These are phyloP conservation scores for Lentinula sp. DNA, from an alignment of 768 basidiomycete species.

Conservation along the genomic window DNA sequence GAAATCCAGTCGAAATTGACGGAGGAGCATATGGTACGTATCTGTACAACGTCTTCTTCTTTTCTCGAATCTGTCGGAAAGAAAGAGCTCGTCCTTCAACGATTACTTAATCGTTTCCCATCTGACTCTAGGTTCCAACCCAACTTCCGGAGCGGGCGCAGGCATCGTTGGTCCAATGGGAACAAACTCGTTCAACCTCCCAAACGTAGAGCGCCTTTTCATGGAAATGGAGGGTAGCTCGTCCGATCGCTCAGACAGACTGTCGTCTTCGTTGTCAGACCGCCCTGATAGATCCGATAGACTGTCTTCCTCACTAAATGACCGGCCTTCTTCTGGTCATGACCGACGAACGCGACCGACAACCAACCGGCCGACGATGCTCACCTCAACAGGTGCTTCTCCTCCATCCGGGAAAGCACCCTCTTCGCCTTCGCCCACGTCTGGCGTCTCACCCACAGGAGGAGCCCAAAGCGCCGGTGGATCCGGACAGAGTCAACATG, in stretches of 20 bases:
- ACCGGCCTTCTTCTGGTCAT: not conserved
- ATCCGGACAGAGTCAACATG: conserved; percentile 44
- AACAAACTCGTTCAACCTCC: conserved; percentile 78
- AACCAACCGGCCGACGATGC: not conserved
- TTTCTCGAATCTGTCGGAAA: too few species aligned
- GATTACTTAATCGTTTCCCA: not conserved
- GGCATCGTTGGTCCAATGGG: conserved; percentile 94
- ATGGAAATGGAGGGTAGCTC: conserved; percentile 76
- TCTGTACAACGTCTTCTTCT: not conserved
- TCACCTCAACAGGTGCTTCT: not conserved
- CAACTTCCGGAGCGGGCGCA: conserved; percentile 19
- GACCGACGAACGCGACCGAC: not conserved
- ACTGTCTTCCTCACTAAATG: not conserved
- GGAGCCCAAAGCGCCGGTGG: conserved; percentile 34
- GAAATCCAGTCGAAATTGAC: conserved; percentile 61
- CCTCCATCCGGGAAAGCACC: not conserved
- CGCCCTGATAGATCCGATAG: not conserved
- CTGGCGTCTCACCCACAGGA: conserved; percentile 21
- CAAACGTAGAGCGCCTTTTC: conserved; percentile 83
- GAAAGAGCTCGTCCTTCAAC: not conserved
- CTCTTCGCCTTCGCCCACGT: conserved; percentile 19
- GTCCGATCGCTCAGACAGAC: conserved; percentile 14
- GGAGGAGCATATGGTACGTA: conserved; percentile 24
- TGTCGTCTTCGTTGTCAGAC: conserved; percentile 15
- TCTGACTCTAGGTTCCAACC: not conserved